phyloP scores from a whole-genome alignment of 805 yeast species.

The Candida endomychidarum region DNA sequence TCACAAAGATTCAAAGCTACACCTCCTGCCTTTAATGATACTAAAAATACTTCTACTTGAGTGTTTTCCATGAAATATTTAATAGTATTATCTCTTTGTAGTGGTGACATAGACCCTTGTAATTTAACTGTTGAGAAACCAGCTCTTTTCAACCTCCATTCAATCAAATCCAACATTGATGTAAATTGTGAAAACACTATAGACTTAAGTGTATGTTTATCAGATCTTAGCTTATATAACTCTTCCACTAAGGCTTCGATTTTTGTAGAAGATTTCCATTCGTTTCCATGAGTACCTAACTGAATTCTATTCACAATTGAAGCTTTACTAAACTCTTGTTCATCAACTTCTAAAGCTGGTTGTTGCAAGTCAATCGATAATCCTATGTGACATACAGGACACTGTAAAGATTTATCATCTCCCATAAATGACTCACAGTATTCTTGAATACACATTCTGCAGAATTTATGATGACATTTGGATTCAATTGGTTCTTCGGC shows the following conservation, averaged over 20 bases:
- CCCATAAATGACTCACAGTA: slow-evolving; percentile 82
- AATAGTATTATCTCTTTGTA: slow-evolving; percentile 89
- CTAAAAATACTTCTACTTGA: slow-evolving; percentile 88
- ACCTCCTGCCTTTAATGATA: slow-evolving; percentile 97
- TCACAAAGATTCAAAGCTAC: slow-evolving; percentile 95
- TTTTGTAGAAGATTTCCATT: slow-evolving; percentile 93
- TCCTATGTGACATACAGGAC: slow-evolving; percentile 97
- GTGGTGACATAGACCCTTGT: slow-evolving; percentile 97
- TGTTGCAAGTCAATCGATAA: slow-evolving; percentile 86
- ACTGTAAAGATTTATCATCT: slow-evolving; percentile 57
- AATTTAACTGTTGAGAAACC: slow-evolving; percentile 93
- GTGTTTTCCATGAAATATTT: slow-evolving; percentile 90
- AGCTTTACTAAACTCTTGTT: slow-evolving; percentile 56
- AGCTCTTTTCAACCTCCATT: slow-evolving; percentile 92
- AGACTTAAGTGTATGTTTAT: slow-evolving; percentile 84
- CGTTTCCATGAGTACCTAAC: slow-evolving; percentile 64
- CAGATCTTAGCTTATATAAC: slow-evolving; percentile 80
- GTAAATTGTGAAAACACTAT: slow-evolving; percentile 98
- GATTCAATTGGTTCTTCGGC: slow-evolving; percentile 97
- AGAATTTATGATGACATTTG: slow-evolving; percentile 89
- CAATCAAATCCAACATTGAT: slow-evolving; percentile 92
- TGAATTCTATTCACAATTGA: slow-evolving; percentile 84
- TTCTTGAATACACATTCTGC: slow-evolving; percentile 89
- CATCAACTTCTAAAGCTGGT: slow-evolving; percentile 76
- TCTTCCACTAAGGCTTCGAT: slow-evolving; percentile 96